These are phyloP conservation scores for Aspergillus cavernicola DNA, from an alignment of 495 filamentous ascomycete species.

Conservation along the genomic window DNA sequence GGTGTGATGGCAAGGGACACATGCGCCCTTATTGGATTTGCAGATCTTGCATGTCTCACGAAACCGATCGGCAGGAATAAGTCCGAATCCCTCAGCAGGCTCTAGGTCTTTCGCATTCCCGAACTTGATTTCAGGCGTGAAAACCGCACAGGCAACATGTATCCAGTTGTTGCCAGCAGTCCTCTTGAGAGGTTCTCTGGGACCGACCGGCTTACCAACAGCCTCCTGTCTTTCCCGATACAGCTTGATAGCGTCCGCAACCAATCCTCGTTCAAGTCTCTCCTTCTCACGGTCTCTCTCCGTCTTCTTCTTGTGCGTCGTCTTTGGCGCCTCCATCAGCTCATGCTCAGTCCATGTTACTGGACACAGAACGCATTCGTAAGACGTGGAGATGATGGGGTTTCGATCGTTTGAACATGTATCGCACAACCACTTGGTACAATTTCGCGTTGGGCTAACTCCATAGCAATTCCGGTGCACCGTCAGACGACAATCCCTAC, in stretches of 20 bases:
- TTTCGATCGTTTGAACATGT: constrained; percentile 91
- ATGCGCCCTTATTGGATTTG: constrained; percentile 63
- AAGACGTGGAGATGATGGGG: constrained; percentile 79
- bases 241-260: constrained; percentile 65
- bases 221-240: constrained; percentile 82
- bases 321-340: constrained; percentile 78
- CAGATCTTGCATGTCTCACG: constrained; percentile 82
- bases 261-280: constrained; percentile 73
- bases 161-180: constrained; percentile 97
- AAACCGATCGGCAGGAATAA: constrained; percentile 64
- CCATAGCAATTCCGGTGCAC: constrained; percentile 96
- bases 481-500: constrained; percentile 80
- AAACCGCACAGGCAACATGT: constrained; percentile 90
- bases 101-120: constrained; percentile 75
- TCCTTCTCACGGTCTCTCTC: constrained; percentile 91
- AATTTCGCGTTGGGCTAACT: constrained; percentile 62
- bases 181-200: constrained; percentile 87
- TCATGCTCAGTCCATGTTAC: constrained; percentile 69
- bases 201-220: constrained; percentile 71
- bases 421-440: constrained; percentile 89
- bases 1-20: constrained; percentile 64
- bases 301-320: constrained; percentile 86
- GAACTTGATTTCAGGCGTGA: constrained; percentile 89
- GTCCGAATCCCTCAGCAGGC: constrained; percentile 81
- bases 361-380: constrained; percentile 90